These are phyloP conservation scores for Chlorella variabilis DNA, from an alignment of 163 green algal species.

Conservation along the genomic window DNA sequence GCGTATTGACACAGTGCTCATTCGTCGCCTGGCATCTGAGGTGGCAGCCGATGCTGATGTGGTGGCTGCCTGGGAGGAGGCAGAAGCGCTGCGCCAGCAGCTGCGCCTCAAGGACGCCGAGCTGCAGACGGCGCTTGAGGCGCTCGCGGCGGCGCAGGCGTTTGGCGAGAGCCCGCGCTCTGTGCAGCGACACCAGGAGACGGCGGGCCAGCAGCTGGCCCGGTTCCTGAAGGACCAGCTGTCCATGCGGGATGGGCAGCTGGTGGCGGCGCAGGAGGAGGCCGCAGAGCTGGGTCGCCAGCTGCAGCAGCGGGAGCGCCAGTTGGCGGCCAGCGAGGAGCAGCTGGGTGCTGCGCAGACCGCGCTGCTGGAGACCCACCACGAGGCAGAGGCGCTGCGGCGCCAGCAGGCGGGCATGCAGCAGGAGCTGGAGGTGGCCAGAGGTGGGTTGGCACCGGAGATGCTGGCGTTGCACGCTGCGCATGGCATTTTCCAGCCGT, in stretches of 20 bases:
- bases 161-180: neutral
- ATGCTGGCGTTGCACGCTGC: no score
- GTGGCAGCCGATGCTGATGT: constrained; percentile 2
- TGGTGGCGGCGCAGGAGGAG: neutral
- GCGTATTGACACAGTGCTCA: constrained; percentile 16
- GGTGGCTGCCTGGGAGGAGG: constrained; percentile 26
- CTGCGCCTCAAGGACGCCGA: constrained; percentile 22
- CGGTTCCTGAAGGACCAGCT: constrained; percentile 49
- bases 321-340: constrained; percentile 6
- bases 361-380: neutral
- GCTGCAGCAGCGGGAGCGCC: neutral
- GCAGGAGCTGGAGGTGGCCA: neutral
- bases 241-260: constrained; percentile 11
- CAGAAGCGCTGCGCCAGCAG: constrained; percentile 17
- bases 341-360: neutral
- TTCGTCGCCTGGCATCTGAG: neutral
- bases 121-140: constrained; percentile 15
- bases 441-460: neutral
- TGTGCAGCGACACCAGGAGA: neutral
- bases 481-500: neutral
- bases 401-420: neutral
- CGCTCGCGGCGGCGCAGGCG: constrained; percentile 13
- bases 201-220: constrained; percentile 36
- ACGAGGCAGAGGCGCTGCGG: neutral
- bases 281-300: neutral